Evolutionary conservation across 2,329 filamentous ascomycete genomes (phyloP), one percentile per base, ranked within the genome.

Genomic region (Aspergillus hiratsukae): DNA sequence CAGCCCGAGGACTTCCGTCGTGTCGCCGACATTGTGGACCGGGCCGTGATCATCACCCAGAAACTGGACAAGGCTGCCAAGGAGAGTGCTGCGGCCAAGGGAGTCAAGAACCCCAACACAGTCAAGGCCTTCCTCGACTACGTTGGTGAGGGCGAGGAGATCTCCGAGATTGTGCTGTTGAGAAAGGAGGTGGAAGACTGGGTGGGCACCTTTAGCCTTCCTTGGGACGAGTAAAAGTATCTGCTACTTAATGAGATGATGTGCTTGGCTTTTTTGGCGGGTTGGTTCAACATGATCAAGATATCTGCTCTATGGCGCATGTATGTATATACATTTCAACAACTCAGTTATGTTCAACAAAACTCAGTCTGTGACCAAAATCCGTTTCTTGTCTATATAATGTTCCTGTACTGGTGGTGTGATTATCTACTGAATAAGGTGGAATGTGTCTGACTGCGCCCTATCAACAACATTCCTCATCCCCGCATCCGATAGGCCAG

Each of bases 71-170:
- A 92, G 65, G 65, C 66, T 14, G 75, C 75, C 35, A 70, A 66
- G 48, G 87, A 92, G 82, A 88, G 93, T 71, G 84, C 96, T 60
- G 91, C 97, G 80, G 82, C 76, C 57, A 81, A 83, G 61, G 85
- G 97, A 29, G 91, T 91, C 72, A 97, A 97, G 86, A 90, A 94
- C 78, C 91, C 90, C 65, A 96, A 96, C 83, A 97, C 93, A 83
- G 88, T 96, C 75, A 97, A 97, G 86, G 94, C 97, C 79, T 97
- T 97, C 87, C 90, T 91, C 81, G 87, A 87, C 69, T 93, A 90
- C 81, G 88, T 96, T 54, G 86, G 89, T 52, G 75, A 90, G 85
- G 80, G 83, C 63, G 92, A 93, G 65, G 85, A 90, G 73, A 83
- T 96, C 56, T 78, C 85, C 51, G 89, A 93, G 80, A 93, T 99